These are phyloP conservation scores for Zoysia japonica DNA, from an alignment of 176 grass and related monocot species.

Conservation along the genomic window DNA sequence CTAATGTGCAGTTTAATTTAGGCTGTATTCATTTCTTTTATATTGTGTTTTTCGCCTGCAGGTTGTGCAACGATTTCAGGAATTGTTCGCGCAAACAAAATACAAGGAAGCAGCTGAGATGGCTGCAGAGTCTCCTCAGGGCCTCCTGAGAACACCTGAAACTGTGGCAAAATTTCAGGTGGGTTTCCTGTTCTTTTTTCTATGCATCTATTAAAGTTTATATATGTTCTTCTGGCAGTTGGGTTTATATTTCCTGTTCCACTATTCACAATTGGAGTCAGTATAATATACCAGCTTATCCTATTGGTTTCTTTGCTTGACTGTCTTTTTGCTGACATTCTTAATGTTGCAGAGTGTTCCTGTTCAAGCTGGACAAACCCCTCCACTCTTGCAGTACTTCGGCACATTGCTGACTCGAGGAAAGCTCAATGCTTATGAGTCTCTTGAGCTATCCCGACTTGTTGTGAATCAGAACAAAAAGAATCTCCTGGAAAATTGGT, in stretches of 20 bases:
- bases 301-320: not conserved
- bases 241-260: not conserved
- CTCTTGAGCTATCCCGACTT: conserved; percentile 81
- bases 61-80: conserved; percentile 97
- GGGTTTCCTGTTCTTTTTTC: conserved; percentile 18
- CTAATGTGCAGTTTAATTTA: not conserved
- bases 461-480: conserved; percentile 99
- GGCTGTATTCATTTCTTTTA: not conserved
- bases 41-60: conserved; percentile 41
- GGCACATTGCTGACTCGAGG: conserved; percentile 84
- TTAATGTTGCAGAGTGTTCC: conserved; percentile 73
- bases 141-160: conserved; percentile 84
- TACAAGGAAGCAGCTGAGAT: conserved; percentile 99
- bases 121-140: conserved; percentile 93
- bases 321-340: not conserved
- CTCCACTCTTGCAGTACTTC: conserved; percentile 87
- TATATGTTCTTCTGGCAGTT: not conserved
- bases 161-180: conserved; percentile 98
- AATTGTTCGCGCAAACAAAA: conserved; percentile 89
- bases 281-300: not conserved
- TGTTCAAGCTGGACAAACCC: conserved; percentile 90
- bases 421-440: conserved; percentile 94
- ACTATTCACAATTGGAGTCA: not conserved
- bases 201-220: conserved; percentile 18
- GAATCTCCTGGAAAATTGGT: conserved; percentile 91